These are phyloP conservation scores for Mortierella polycephala DNA, from an alignment of 371 early-diverging fungal species.

Conservation along the genomic window DNA sequence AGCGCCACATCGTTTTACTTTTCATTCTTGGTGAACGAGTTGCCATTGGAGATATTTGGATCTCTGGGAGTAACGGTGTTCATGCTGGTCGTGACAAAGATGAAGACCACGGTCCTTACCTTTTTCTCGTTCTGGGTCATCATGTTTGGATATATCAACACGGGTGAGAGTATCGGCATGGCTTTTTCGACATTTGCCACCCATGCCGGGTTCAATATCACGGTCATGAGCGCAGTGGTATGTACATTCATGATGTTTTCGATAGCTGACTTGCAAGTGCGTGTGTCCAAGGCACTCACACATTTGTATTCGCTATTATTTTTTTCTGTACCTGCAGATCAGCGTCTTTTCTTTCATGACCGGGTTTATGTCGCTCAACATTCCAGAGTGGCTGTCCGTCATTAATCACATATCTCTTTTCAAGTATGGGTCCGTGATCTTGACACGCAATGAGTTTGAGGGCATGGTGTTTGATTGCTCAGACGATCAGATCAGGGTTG, in stretches of 20 bases:
- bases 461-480: conserved; percentile 36
- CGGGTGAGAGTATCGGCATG: conserved; percentile 48
- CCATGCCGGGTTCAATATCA: conserved; percentile 49
- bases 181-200: conserved; percentile 46
- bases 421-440: conserved; percentile 38
- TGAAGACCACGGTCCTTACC: conserved; percentile 37
- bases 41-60: conserved; percentile 36
- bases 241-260: not conserved
- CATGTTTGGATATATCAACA: conserved; percentile 53
- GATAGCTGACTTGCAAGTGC: not conserved
- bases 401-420: conserved; percentile 41
- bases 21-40: conserved; percentile 44
- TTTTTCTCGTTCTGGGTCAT: conserved; percentile 50
- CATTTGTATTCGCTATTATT: not conserved
- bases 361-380: conserved; percentile 40
- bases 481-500: conserved; percentile 10
- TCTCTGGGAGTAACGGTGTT: conserved; percentile 43
- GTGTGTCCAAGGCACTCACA: not conserved
- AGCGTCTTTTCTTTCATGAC: conserved; percentile 53
- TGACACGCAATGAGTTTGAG: conserved; percentile 46
- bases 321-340: conserved; percentile 16
- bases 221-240: conserved; percentile 51
- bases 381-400: conserved; percentile 27
- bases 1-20: conserved; percentile 43
- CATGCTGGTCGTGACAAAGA: conserved; percentile 34